Percentiles rank a stretch among this genome's conserved stretches.
These are phyloP conservation scores for Aschersonia sp. DNA, from an alignment of 2,329 filamentous ascomycete species.

Conservation along the genomic window DNA sequence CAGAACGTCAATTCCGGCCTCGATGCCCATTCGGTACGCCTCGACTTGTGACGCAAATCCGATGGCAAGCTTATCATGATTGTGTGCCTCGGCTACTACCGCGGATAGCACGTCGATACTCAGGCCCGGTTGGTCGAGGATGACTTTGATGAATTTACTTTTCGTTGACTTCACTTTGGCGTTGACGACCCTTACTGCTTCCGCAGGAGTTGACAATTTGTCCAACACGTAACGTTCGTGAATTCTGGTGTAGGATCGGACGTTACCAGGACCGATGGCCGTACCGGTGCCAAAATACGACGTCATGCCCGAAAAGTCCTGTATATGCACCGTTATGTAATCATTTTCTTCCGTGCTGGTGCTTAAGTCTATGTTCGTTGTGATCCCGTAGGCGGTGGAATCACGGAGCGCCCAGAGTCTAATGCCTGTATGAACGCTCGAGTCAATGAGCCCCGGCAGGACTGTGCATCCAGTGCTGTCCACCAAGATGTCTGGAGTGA, in stretches of 20 bases:
- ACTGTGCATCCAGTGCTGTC: slow-evolving; percentile 16
- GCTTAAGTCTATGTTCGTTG: slow-evolving; percentile 5
- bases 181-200: slow-evolving; percentile 2
- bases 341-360: slow-evolving; percentile 4
- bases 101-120: slow-evolving; percentile 9
- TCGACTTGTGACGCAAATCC: slow-evolving; percentile 12
- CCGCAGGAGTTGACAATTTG: not conserved
- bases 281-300: slow-evolving; percentile 6
- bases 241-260: not conserved
- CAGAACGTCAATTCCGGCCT: slow-evolving; percentile 13
- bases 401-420: not conserved
- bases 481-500: slow-evolving; percentile 8
- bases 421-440: slow-evolving; percentile 4
- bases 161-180: not conserved
- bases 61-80: slow-evolving; percentile 11
- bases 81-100: slow-evolving; percentile 9
- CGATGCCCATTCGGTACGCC: slow-evolving; percentile 11
- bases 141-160: slow-evolving; percentile 15
- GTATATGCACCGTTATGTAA: slow-evolving; percentile 2
- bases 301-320: slow-evolving; percentile 1
- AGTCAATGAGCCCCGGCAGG: slow-evolving; percentile 7
- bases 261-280: slow-evolving; percentile 1
- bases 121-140: slow-evolving; percentile 8
- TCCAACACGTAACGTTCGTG: not conserved
- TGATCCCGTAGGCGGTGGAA: slow-evolving; percentile 4